Evolutionary conservation across 73 alveolate species (phyloP).

Genomic region (Tetrahymena thermophila): DNA sequence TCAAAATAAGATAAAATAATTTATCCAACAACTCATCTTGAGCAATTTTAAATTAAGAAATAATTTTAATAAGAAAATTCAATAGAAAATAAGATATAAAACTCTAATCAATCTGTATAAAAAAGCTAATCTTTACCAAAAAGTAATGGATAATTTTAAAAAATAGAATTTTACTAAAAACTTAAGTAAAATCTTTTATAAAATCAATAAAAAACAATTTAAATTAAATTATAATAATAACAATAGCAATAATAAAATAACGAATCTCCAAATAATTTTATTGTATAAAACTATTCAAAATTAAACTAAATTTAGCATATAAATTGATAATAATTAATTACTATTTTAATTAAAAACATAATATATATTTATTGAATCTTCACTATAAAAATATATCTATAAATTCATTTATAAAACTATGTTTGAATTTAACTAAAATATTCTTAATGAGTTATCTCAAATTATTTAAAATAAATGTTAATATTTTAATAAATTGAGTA

Average conservation of each 20-base stretch:
- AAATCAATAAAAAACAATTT: not conserved
- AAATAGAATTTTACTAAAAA: not conserved
- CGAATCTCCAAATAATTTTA: not conserved
- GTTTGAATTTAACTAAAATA: too few relatives aligned
- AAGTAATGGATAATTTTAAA: not conserved
- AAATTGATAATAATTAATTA: too few relatives aligned
- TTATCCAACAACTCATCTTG: not conserved
- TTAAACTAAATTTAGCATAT: not conserved
- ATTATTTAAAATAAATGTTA: too few relatives aligned
- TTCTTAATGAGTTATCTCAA: too few relatives aligned
- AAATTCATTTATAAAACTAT: too few relatives aligned
- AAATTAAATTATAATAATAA: not conserved
- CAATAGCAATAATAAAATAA: too few relatives aligned
- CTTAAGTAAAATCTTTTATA: not conserved
- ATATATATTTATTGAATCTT: too few relatives aligned
- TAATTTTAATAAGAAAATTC: not conserved
- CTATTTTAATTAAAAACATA: too few relatives aligned
- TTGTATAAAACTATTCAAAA: not conserved
- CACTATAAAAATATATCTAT: too few relatives aligned
- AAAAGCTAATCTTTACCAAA: not conserved
- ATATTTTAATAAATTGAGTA: too few relatives aligned
- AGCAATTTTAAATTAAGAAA: not conserved
- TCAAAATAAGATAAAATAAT: not conserved
- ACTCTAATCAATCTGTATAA: not conserved
- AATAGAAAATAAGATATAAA: not conserved